phyloP scores from a whole-genome alignment of 495 filamentous ascomycete genomes.

The Aspergillus hancockii region DNA sequence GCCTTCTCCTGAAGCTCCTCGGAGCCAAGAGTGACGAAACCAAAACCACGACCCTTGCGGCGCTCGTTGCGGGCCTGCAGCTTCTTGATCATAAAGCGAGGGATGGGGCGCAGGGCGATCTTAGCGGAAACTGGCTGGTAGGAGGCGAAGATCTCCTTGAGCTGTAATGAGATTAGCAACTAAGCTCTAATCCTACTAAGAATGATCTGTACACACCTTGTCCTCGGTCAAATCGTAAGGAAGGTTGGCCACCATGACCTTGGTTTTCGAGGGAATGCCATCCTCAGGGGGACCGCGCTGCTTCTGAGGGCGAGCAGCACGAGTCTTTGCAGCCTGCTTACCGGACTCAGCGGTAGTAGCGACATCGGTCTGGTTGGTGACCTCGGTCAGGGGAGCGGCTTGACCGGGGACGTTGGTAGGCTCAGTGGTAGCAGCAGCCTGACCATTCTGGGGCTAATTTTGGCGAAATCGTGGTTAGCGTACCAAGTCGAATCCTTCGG shows the following conservation, averaged over 20 bases:
- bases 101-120: conserved; percentile 96
- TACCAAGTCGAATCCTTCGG: not conserved
- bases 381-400: conserved; percentile 41
- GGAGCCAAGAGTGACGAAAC: conserved; percentile 92
- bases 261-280: conserved; percentile 97
- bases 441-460: conserved; percentile 22
- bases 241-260: conserved; percentile 99
- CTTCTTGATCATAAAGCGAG: conserved; percentile 99
- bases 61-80: conserved; percentile 95
- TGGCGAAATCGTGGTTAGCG: conserved; percentile 8
- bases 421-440: conserved; percentile 24
- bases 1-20: conserved; percentile 98
- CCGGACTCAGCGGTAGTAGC: conserved; percentile 60
- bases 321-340: conserved; percentile 57
- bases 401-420: conserved; percentile 24
- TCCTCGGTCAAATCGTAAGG: conserved; percentile 98
- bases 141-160: conserved; percentile 90
- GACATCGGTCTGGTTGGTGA: conserved; percentile 56
- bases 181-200: not conserved
- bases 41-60: conserved; percentile 98
- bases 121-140: conserved; percentile 93
- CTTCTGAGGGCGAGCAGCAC: conserved; percentile 51
- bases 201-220: conserved; percentile 60
- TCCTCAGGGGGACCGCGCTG: conserved; percentile 96
- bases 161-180: conserved; percentile 59